phyloP scores from a whole-genome alignment of 2,329 filamentous ascomycete species.

The Aspergillus udagawae region DNA sequence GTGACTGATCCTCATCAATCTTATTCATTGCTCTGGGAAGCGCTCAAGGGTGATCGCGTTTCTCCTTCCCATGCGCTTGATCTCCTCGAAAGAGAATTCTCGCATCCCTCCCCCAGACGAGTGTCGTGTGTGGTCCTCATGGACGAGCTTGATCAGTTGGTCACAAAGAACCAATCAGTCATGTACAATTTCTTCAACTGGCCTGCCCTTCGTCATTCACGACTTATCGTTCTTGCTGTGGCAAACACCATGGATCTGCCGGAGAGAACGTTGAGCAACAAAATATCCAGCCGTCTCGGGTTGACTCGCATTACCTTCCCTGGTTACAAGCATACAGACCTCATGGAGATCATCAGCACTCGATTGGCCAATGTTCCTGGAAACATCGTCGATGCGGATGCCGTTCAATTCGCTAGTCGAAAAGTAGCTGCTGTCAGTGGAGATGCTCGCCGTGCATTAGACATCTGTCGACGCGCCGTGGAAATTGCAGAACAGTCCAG shows the following conservation, averaged over 20 bases:
- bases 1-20: slow-evolving; percentile 97
- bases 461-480: slow-evolving; percentile 92
- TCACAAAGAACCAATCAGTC: slow-evolving; percentile 97
- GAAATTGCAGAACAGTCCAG: slow-evolving; percentile 82
- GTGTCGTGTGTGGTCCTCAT: slow-evolving; percentile 96
- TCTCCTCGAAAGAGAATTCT: slow-evolving; percentile 88
- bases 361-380: slow-evolving; percentile 83
- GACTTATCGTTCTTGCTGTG: slow-evolving; percentile 91
- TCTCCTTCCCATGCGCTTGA: slow-evolving; percentile 88
- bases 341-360: slow-evolving; percentile 97
- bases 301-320: slow-evolving; percentile 95
- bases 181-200: slow-evolving; percentile 99
- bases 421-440: slow-evolving; percentile 97
- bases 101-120: slow-evolving; percentile 79
- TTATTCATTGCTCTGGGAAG: slow-evolving; percentile 93
- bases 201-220: slow-evolving; percentile 85
- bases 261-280: slow-evolving; percentile 93
- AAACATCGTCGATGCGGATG: slow-evolving; percentile 86
- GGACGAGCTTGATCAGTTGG: slow-evolving; percentile 96
- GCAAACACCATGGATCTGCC: slow-evolving; percentile 99
- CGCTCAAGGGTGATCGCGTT: slow-evolving; percentile 86
- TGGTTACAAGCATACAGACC: slow-evolving; percentile 92
- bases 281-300: slow-evolving; percentile 88
- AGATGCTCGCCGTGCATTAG: slow-evolving; percentile 84
- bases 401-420: slow-evolving; percentile 90